Evolutionary conservation across 768 basidiomycete genomes (phyloP).

Genomic region (Hirschioporus abietinus): DNA sequence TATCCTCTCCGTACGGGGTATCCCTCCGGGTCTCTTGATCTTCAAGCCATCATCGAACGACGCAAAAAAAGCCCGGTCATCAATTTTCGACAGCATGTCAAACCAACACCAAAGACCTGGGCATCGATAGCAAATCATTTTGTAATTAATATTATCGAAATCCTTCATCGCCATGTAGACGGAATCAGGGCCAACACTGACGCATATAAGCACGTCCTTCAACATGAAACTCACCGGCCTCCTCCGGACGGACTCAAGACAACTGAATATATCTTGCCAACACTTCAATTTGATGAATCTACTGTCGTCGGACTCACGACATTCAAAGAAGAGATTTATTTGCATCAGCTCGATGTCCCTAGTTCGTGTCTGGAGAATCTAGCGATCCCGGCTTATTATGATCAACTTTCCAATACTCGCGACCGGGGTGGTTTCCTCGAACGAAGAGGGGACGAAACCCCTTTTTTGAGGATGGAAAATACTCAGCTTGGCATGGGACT

Average conservation of each 20-base stretch:
- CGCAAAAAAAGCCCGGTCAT: background rate
- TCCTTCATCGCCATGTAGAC: background rate
- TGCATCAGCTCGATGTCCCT: background rate
- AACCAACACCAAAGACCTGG: background rate
- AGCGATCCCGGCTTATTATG: slow-evolving; percentile 1
- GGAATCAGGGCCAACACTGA: background rate
- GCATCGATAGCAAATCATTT: background rate
- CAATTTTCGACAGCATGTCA: background rate
- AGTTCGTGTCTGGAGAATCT: background rate
- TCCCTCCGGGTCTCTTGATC: background rate
- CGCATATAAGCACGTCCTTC: background rate
- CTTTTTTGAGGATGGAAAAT: background rate
- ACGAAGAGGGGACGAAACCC: background rate
- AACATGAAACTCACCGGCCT: background rate
- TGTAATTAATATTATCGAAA: background rate
- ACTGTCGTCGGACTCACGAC: background rate
- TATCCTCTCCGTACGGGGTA: background rate
- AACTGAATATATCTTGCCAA: background rate
- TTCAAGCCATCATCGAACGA: background rate
- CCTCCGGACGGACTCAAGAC: background rate
- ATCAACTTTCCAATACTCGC: background rate
- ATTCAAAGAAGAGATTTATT: background rate
- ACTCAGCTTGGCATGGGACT: background rate
- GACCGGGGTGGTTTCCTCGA: background rate
- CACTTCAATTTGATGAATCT: background rate